phyloP scores from a whole-genome alignment of 129 eudicot genomes.

The Centella asiatica region DNA sequence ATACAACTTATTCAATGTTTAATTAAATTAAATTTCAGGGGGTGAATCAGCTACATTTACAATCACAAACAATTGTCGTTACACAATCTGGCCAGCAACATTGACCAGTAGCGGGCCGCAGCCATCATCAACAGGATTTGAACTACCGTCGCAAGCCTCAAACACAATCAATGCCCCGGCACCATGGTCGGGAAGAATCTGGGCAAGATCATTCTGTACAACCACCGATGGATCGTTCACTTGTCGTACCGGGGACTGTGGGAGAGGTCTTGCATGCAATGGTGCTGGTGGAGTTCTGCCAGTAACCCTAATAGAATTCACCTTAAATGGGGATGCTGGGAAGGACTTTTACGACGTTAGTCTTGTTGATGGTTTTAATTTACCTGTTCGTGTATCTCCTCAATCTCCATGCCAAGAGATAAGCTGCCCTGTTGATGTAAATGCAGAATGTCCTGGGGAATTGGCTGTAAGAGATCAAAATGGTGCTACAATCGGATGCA shows the following conservation, averaged over 20 bases:
- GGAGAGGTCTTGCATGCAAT: background rate
- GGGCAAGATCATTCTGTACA: slow-evolving; percentile 7
- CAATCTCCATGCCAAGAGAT: background rate
- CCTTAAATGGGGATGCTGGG: slow-evolving; percentile 1
- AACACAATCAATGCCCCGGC: background rate
- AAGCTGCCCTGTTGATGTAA: background rate
- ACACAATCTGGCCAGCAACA: slow-evolving; percentile 9
- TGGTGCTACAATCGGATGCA: slow-evolving; percentile 2
- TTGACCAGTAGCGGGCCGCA: slow-evolving; percentile 1
- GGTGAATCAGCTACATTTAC: no score
- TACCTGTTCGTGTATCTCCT: background rate
- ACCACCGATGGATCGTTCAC: no score
- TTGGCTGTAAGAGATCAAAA: background rate
- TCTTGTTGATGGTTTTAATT: background rate
- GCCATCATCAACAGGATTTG: slow-evolving; percentile 2
- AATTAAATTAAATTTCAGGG: no score
- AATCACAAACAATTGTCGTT: no score
- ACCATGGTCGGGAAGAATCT: slow-evolving; percentile 3
- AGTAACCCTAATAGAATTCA: background rate
- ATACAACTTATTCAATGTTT: no score
- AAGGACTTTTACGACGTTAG: slow-evolving; percentile 5
- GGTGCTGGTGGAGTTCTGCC: slow-evolving; percentile 1
- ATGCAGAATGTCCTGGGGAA: background rate
- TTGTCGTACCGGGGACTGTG: background rate
- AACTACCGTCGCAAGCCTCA: background rate